These are phyloP conservation scores for Platanthera guangdongensis DNA, from an alignment of 106 monocot species.

Conservation along the genomic window DNA sequence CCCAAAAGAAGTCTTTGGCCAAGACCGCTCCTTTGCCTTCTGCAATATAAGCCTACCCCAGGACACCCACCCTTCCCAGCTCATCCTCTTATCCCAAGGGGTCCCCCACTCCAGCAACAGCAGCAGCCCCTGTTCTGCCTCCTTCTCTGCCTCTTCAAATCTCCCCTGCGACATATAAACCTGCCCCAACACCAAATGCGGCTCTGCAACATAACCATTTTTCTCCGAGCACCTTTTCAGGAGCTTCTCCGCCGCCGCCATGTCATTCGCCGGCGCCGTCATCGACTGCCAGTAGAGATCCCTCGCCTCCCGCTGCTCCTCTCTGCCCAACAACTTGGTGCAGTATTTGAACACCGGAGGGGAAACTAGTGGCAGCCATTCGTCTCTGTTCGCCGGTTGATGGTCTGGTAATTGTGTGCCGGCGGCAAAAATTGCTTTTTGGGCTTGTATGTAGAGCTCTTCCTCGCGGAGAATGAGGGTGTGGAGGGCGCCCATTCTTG, in stretches of 20 bases:
- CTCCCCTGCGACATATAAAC: constrained; percentile 31
- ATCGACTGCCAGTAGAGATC: constrained; percentile 74
- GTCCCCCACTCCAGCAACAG: constrained; percentile 55
- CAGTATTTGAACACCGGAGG: constrained; percentile 65
- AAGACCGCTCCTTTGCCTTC: constrained; percentile 34
- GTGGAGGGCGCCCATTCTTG: constrained; percentile 51
- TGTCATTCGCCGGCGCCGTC: background rate
- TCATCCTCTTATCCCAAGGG: constrained; percentile 55
- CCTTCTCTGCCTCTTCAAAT: constrained; percentile 44
- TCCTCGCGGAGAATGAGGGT: constrained; percentile 53
- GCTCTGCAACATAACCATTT: constrained; percentile 66
- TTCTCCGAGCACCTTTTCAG: constrained; percentile 29
- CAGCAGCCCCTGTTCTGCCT: constrained; percentile 45
- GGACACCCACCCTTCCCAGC: constrained; percentile 56
- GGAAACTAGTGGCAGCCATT: constrained; percentile 37
- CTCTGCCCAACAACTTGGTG: constrained; percentile 33
- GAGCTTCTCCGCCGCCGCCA: constrained; percentile 28
- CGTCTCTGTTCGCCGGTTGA: constrained; percentile 21
- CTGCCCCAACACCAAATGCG: constrained; percentile 50
- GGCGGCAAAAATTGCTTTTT: constrained; percentile 4
- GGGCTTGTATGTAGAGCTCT: constrained; percentile 32
- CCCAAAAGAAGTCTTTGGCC: constrained; percentile 39
- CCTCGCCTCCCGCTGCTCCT: constrained; percentile 38
- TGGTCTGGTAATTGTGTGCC: background rate
- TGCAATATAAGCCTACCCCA: constrained; percentile 45